Conservation (phyloP, 2,329 filamentous ascomycete species). For the Monosporascus sp. region DNA sequence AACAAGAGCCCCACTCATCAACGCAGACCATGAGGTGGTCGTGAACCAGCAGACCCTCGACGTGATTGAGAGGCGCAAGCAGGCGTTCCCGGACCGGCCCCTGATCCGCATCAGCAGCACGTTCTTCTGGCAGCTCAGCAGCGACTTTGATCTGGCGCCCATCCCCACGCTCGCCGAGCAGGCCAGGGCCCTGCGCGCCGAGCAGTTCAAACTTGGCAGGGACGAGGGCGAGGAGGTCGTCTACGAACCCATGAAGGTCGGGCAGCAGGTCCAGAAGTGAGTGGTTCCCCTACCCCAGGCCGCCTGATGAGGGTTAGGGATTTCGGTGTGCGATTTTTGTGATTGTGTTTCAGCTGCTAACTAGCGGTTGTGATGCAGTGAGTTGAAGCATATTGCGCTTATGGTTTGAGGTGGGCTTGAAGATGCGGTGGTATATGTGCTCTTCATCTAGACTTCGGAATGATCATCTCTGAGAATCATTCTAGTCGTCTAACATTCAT, state of each 20-base stretch:
- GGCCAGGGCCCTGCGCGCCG: conserved; percentile 39
- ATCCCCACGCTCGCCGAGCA: conserved; percentile 42
- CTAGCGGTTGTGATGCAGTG: conserved; percentile 26
- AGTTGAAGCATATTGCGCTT: conserved; percentile 49
- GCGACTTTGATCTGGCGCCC: conserved; percentile 51
- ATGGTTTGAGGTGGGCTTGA: conserved; percentile 33
- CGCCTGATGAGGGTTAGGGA: no score
- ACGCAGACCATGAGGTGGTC: conserved; percentile 50
- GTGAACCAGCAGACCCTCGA: conserved; percentile 49
- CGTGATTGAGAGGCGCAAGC: conserved; percentile 39
- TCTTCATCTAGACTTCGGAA: no score
- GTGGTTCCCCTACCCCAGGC: conserved; percentile 16
- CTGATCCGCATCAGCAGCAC: conserved; percentile 55
- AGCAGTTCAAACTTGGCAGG: conserved; percentile 43
- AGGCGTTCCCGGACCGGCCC: conserved; percentile 42
- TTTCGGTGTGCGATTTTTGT: not conserved
- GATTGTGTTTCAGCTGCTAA: conserved; percentile 6
- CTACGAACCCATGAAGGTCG: conserved; percentile 54
- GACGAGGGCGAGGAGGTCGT: conserved; percentile 48
- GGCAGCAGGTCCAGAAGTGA: conserved; percentile 53
- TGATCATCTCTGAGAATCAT: no score
- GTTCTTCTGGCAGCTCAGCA: conserved; percentile 56
- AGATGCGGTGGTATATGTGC: no score
- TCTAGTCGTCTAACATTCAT: no score
- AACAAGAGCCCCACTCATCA: no score